Evolutionary conservation across 2,329 filamentous ascomycete species (phyloP).

Genomic region (Trichophyton verrucosum): DNA sequence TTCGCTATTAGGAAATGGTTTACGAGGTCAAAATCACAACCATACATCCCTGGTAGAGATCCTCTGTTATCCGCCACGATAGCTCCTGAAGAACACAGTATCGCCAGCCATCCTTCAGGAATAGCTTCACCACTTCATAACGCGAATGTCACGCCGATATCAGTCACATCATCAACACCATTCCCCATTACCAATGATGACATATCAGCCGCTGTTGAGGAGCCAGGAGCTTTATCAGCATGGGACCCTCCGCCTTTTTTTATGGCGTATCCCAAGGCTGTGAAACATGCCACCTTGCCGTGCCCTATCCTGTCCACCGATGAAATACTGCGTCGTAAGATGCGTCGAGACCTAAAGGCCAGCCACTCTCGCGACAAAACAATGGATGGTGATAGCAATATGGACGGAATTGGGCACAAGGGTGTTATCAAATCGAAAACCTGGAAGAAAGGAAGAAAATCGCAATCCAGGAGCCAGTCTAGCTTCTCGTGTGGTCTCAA

Average conservation of each 20-base stretch:
- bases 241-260: constrained; percentile 69
- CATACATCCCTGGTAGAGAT: constrained; percentile 18
- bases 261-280: constrained; percentile 73
- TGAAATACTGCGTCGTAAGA: constrained; percentile 48
- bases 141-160: background rate
- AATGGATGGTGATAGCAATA: constrained; percentile 9
- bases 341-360: constrained; percentile 15
- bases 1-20: constrained; percentile 28
- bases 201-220: constrained; percentile 17
- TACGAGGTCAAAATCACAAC: constrained; percentile 24
- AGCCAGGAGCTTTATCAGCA: constrained; percentile 17
- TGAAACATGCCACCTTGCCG: constrained; percentile 60
- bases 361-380: constrained; percentile 12
- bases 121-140: background rate
- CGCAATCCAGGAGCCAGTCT: constrained; percentile 25
- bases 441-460: constrained; percentile 24
- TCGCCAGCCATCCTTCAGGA: background rate
- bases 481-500: constrained; percentile 29
- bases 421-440: constrained; percentile 21
- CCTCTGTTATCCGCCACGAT: constrained; percentile 25
- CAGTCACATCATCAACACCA: constrained; percentile 2
- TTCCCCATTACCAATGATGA: constrained; percentile 19
- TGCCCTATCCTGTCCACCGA: constrained; percentile 58
- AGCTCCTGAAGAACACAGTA: constrained; percentile 10
- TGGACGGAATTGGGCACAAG: constrained; percentile 13